Conservation (phyloP, 1,284 basidiomycete genomes). For the Waitea zeae region DNA sequence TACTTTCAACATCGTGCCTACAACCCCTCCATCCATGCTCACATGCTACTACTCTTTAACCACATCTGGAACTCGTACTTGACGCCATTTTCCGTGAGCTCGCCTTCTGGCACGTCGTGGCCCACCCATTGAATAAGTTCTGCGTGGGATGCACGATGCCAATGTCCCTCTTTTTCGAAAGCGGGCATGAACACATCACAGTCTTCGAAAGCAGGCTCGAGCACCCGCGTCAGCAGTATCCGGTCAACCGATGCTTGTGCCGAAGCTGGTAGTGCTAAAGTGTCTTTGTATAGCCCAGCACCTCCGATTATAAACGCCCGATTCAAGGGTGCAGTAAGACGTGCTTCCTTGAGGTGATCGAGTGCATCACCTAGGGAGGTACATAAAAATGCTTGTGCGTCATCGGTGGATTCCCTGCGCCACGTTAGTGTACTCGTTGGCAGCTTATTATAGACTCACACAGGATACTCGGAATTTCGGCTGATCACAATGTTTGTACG, state of each 20-base stretch:
- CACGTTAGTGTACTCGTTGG: not conserved
- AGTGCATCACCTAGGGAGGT: conserved; percentile 5
- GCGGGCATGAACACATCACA: conserved; percentile 85
- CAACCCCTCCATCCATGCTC: not conserved
- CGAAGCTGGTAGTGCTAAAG: conserved; percentile 26
- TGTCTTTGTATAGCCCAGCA: conserved; percentile 65
- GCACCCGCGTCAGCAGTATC: conserved; percentile 76
- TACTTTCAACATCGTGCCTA: too few species aligned
- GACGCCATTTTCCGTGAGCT: conserved; percentile 67
- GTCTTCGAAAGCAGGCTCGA: conserved; percentile 53
- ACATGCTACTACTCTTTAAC: conserved; percentile 25
- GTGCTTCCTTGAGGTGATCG: conserved; percentile 5
- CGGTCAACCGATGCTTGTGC: conserved; percentile 42
- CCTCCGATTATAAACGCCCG: conserved; percentile 82
- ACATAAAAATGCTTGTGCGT: conserved; percentile 7
- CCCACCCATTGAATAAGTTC: conserved; percentile 64
- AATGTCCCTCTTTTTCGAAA: conserved; percentile 27
- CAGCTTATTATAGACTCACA: conserved; percentile 38
- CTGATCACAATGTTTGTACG: conserved; percentile 77
- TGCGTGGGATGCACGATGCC: conserved; percentile 41
- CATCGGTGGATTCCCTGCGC: conserved; percentile 6
- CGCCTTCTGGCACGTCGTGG: conserved; percentile 58
- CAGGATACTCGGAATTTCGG: conserved; percentile 36
- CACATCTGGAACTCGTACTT: conserved; percentile 90
- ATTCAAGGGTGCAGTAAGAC: too few species aligned